Percentiles rank a stretch among this genome's conserved stretches.
These are phyloP conservation scores for Diacronema lutheri DNA, from an alignment of 78 protist genomes.

Conservation along the genomic window DNA sequence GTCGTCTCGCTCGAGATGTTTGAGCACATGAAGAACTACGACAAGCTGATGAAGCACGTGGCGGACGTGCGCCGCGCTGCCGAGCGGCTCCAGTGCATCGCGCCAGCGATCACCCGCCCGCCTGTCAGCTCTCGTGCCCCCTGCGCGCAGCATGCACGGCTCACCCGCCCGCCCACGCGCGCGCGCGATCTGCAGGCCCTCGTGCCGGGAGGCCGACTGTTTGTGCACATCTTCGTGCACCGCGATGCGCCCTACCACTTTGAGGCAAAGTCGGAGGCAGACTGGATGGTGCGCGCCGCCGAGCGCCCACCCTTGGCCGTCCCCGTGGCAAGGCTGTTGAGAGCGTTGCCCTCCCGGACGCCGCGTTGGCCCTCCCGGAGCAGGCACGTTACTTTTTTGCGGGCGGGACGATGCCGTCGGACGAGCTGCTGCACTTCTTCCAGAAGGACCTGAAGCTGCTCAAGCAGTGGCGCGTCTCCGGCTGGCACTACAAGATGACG, in stretches of 20 bases:
- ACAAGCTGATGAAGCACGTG: no score
- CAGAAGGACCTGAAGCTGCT: neutral
- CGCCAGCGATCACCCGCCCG: no score
- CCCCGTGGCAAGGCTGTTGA: no score
- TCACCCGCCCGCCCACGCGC: no score
- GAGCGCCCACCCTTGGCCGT: no score
- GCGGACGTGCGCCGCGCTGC: no score
- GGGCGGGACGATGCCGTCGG: conserved; percentile 29
- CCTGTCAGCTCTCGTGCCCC: no score
- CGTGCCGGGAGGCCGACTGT: neutral
- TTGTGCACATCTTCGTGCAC: conserved; percentile 24
- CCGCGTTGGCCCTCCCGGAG: neutral
- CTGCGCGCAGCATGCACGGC: no score
- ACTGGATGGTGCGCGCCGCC: no score
- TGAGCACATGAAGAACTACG: conserved; percentile 13
- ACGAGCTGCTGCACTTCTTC: conserved; percentile 1
- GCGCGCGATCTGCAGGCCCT: neutral
- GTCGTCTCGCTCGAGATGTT: conserved; percentile 23
- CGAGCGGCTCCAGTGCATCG: neutral
- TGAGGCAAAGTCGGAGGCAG: neutral
- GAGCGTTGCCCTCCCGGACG: no score
- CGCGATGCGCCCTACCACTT: neutral
- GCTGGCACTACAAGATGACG: neutral
- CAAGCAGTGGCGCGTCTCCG: conserved; percentile 9
- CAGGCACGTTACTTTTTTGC: neutral